Evolutionary conservation across 2,329 filamentous ascomycete species (phyloP), one percentile per base, ranked within the genome.

Genomic region (Leptographium lundbergii): DNA sequence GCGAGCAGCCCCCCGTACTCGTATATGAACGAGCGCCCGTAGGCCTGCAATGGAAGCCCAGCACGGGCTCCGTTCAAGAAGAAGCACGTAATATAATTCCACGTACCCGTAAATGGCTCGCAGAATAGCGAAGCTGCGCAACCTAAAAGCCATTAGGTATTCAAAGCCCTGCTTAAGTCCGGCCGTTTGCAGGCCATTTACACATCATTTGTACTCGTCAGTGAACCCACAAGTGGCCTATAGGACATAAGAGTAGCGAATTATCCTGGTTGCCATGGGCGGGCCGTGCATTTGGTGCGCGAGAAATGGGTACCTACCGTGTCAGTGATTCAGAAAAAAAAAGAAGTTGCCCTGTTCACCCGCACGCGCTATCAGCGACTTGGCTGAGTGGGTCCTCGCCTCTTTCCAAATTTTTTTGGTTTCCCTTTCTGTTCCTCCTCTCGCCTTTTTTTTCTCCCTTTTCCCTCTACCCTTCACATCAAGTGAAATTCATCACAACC

Each of bases 401-500:
- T 34, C 47, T 22, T 51, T 42, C 56, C 47, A 57, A 57, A 57
- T 36, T 27, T 36, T 50, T 57, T 57, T 51, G 29, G 32, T 57
- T 29, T 47, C 42, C 56, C 32, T 39, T 29, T 32, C 24, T 29
- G 22, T 45, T 45, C 45, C 48, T 42, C 24, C 10, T 52, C 32
- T 42, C 34, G 24, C 24, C 19, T 45, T 52, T 45, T 42, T 57
- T 42, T n/a, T 27, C 39, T n/a, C 24, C 39, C 42, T 36, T 34
- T 39, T 22, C 27, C 47, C 25, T 47, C 42, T 25, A 24, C 56
- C n/a, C 29, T 53, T 57, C 56, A 52, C 56, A 51, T 29, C 56
- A 25, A 57, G 48, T 53, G 56, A 57, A 57, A 50, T 57, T 50
- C 48, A 57, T 53, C 56, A 57, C 56, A 39, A 45, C 48, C 17